A percentile compares a stretch with the other conserved stretches of the same genome.
These are phyloP conservation scores for Cajanus cajan DNA, from an alignment of 306 rosid genomes.

Conservation along the genomic window DNA sequence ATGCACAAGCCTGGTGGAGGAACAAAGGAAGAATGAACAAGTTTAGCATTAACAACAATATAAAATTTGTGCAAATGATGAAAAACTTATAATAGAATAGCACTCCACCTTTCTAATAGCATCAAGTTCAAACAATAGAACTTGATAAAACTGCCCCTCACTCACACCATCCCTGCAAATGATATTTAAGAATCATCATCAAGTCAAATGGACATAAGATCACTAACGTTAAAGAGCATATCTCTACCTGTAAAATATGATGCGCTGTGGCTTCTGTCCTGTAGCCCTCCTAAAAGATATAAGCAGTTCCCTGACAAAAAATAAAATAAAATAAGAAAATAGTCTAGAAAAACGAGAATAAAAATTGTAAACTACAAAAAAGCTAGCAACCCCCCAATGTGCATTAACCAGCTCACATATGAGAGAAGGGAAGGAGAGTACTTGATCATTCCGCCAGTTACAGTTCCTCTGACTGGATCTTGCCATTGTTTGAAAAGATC, in stretches of 20 bases:
- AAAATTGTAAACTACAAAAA: not conserved
- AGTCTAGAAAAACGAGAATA: not conserved
- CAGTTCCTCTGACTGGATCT: constrained; percentile 83
- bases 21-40: not conserved
- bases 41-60: too few relatives aligned
- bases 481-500: constrained; percentile 93
- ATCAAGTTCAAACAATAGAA: constrained; percentile 87
- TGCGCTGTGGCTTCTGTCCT: constrained; percentile 94
- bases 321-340: not conserved
- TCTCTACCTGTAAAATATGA: constrained; percentile 80
- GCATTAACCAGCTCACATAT: not conserved
- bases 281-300: constrained; percentile 95
- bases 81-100: not conserved
- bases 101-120: constrained; percentile 77
- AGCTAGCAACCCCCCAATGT: not conserved
- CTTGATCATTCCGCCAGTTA: constrained; percentile 97
- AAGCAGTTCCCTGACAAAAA: constrained; percentile 72
- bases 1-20: constrained; percentile 74
- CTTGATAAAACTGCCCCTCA: constrained; percentile 96
- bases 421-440: constrained; percentile 30
- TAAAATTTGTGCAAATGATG: too few relatives aligned
- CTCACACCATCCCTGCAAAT: constrained; percentile 91
- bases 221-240: too few relatives aligned
- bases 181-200: not conserved
- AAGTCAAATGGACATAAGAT: too few relatives aligned